Evolutionary conservation across 371 early-diverging fungal genomes (phyloP), one percentile per base, ranked within the genome.

Genomic region (Apophysomyces ossiformis): DNA sequence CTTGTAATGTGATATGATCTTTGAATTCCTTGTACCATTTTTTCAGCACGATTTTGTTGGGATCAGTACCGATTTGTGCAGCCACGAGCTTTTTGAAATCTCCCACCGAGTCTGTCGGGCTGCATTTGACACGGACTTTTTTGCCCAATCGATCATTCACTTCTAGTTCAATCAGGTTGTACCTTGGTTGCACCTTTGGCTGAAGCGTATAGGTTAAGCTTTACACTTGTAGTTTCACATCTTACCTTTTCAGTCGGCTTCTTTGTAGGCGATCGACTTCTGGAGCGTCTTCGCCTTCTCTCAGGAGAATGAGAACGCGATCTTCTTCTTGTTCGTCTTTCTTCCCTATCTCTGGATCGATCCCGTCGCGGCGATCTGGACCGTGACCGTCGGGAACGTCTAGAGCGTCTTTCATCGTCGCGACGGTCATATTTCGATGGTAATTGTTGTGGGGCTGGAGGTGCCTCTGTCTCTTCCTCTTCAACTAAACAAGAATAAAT

Each of bases 61-160:
- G 84, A 64, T 92, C 91, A 7, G 98, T 96, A 72, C 98, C 98
- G 18, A 92, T 94, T 76, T 95, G 96, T 7, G 96, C 96, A 9
- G 97, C 94, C 56, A 96, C 90, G 26, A 96, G 74, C 73, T 93
- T 92, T 72, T 98, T 98, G 41, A 98, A 87, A 73, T 95, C 95
- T 7, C 92, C 92, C 21, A 98, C 84, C 0, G 94, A 93, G 76
- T 97, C 98, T 57, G 88, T 89, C 15, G 90, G 91, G 69, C 93
- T 92, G 72, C 69, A 73, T 76, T 96, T 96, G 54, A 97, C 96
- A 37, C 95, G 82, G 50, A 94, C 94, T 70, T 96, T 96, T 77
- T 95, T 96, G 21, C 98, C 98, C 35, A 96, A 84, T 68, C 98
- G 90, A 81, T 97, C 98, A 84, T 92, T 91, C 59, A 89, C 87